Evolutionary conservation across 73 alveolate genomes (phyloP).

Genomic region (Vitrella brassicaformis): DNA sequence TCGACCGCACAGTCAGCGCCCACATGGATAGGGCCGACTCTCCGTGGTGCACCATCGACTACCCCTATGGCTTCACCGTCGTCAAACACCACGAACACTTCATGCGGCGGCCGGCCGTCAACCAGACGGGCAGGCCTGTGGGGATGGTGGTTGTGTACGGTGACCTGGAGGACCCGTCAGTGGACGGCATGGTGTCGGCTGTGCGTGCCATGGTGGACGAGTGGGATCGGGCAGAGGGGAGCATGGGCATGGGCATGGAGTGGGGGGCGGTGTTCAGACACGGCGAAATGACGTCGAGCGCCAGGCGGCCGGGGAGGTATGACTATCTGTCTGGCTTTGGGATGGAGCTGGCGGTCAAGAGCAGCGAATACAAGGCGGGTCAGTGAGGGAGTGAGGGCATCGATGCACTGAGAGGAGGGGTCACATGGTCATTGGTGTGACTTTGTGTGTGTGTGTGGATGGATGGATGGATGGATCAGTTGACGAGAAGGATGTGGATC

Average conservation of each 20-base stretch:
- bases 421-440: too few species aligned
- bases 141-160: neutral
- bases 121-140: too few species aligned
- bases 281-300: neutral
- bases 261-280: neutral
- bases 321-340: neutral
- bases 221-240: neutral
- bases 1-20: neutral
- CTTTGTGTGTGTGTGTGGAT: too few species aligned
- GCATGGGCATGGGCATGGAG: neutral
- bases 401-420: neutral
- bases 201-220: neutral
- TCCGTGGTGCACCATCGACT: too few species aligned
- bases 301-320: neutral
- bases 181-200: neutral
- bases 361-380: neutral
- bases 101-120: neutral
- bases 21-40: too few species aligned
- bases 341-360: neutral
- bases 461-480: too few species aligned
- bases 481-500: too few species aligned
- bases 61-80: too few species aligned
- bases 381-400: neutral
- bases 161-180: neutral
- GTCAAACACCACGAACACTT: too few species aligned